Base-by-base conservation (phyloP, 129 eudicot genomes). In the Centaurea solstitialis region DNA sequence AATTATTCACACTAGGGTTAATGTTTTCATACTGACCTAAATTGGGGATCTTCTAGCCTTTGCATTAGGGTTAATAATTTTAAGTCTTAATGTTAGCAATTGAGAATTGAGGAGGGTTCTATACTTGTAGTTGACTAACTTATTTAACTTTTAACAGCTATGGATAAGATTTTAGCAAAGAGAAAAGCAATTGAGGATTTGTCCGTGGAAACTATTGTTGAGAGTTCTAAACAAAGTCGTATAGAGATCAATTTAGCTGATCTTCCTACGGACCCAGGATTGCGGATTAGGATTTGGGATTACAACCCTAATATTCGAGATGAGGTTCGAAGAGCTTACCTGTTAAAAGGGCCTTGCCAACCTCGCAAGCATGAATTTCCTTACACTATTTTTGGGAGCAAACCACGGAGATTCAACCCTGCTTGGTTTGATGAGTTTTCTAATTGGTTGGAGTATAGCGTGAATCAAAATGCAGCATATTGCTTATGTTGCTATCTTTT, bases 201-300 rank as follows among this genome's bases (percentile, higher is more conserved):
- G 65, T 57, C 65, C 0, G 65, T 17, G 65, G 22, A 17, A 22
- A 13, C 65, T 57, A 17, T 57, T 57, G 65, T 57, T 57, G 65
- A 57, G 17, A 57, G 65, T 57, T n/a, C 65, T 57, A 57, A 57
- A 57, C 65, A 57, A 57, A 57, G 65, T 57, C 65, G 9, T 57
- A 17, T 5, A 1, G 65, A 57, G 6, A 57, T 57, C 22, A 57
- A 57, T 8, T 57, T 57, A 57, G 22, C 65, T 1, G 65, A 57
- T 57, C 65, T 57, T 57, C 65, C 65, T 57, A 57, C 22, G 6
- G 65, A 57, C 22, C 65, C 65, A 17, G 65, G 65, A n/a, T 57
- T 57, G 65, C 65, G 65, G 65, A n/a, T n/a, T 57, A 57, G 65
- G 65, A 57, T 57, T 57, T 57, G 65, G 65, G 65, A 57, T 57